phyloP scores from a whole-genome alignment of 306 rosid genomes.

The Casuarina cunninghamiana region DNA sequence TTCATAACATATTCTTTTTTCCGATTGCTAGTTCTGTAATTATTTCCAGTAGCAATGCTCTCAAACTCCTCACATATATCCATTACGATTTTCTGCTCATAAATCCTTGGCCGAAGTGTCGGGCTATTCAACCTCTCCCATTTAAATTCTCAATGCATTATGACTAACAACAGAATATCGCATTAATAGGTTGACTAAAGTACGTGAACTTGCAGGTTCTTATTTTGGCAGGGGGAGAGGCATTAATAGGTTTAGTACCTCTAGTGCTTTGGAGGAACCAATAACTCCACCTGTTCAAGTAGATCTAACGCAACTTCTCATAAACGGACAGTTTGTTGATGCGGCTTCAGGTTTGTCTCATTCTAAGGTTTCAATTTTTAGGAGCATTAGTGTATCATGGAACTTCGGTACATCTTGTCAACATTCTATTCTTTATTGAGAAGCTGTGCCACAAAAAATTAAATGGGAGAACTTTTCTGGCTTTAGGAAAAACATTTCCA shows the following conservation, averaged over 20 bases:
- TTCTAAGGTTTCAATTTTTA: neutral
- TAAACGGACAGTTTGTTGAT: slow-evolving; percentile 71
- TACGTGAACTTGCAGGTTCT: slow-evolving; percentile 32
- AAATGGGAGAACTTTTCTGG: neutral
- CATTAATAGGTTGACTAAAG: neutral
- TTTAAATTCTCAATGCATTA: too few species aligned
- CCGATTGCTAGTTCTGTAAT: too few species aligned
- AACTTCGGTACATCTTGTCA: neutral
- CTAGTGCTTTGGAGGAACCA: slow-evolving; percentile 51
- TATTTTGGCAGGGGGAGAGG: slow-evolving; percentile 29
- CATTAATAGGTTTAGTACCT: slow-evolving; percentile 40
- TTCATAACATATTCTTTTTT: too few species aligned
- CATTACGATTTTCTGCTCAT: too few species aligned
- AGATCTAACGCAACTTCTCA: slow-evolving; percentile 52
- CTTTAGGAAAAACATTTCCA: slow-evolving; percentile 69
- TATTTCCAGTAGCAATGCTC: too few species aligned
- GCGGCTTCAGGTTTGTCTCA: slow-evolving; percentile 59
- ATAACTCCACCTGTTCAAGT: slow-evolving; percentile 51
- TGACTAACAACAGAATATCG: too few species aligned
- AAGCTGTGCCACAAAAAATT: neutral
- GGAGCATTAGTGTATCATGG: neutral
- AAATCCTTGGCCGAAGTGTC: too few species aligned
- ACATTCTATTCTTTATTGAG: neutral
- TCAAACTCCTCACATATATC: too few species aligned
- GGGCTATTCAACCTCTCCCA: too few species aligned